Base-by-base conservation (phyloP, 257 asterid species). In the Solanum dulcamara region DNA sequence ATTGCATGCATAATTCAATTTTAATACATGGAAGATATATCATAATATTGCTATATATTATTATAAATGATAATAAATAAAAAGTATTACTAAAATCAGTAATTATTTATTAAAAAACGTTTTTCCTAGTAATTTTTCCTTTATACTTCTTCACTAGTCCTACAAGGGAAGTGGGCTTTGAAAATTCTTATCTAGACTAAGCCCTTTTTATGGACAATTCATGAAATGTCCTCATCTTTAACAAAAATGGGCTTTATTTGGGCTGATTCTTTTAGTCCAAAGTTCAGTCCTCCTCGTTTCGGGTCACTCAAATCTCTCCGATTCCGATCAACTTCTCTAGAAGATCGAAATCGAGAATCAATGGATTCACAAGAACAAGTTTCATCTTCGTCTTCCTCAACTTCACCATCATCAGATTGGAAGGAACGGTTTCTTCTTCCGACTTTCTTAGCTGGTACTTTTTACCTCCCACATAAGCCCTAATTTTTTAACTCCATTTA, bases 361-460 rank as follows among this genome's bases (percentile, higher is more conserved):
- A 46, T 77, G 62, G 64, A 57, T 46, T 8, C 83, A 77, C 18
- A 28, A 17, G 42, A 77, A 46, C 28, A 46, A 74, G 38, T 74
- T 74, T 26, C 37, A 62, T 62, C 71, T 12, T 12, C 68, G 13
- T 60, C 68, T 24, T 24, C 68, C 11, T 6, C 68, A 24, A 46
- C 4, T 11, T 67, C 44, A 28, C 75, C 94, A n/a, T 87, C 93
- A 17, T 84, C 89, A 26, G 91, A 75, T 38, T 92, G 94, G 98
- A 94, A 87, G 84, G 91, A 92, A 66, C 95, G 95, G 20, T 88
- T 96, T 57, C 50, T 96, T 68, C 53, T 93, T 87, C 99, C 99
- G 82, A 90, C 97, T 75, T 7, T 96, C n/a, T 88, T 94, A 66
- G 97, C 98, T 89, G 99, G 99, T 93, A 51, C 40, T 3, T 75